Evolutionary conservation across 2,329 filamentous ascomycete genomes (phyloP).

Genomic region (Epichloe sibirici): DNA sequence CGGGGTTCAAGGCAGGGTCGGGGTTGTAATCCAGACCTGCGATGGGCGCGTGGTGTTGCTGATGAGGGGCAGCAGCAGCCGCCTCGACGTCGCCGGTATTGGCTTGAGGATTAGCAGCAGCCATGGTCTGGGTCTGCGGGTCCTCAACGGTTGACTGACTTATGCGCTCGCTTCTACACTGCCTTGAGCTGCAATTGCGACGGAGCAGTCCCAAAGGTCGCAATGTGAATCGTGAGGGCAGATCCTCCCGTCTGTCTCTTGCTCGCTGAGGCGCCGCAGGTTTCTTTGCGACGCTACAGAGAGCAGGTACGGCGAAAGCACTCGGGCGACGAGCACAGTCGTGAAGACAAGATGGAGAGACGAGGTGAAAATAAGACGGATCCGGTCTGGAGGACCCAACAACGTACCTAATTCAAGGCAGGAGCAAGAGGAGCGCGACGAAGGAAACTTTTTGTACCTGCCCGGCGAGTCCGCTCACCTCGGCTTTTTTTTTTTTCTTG

Average conservation of each 20-base stretch:
- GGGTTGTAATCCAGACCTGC: slow-evolving; percentile 15
- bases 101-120: not conserved
- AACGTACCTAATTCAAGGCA: not conserved
- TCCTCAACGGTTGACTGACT: no score
- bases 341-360: slow-evolving; percentile 1
- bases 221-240: not conserved
- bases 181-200: not conserved
- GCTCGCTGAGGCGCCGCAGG: not conserved
- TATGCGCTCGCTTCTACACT: no score
- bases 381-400: slow-evolving; percentile 3
- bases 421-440: not conserved
- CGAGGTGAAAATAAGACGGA: not conserved
- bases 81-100: not conserved
- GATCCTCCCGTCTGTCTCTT: slow-evolving; percentile 1
- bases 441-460: slow-evolving; percentile 5
- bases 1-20: slow-evolving; percentile 23
- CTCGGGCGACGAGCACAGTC: not conserved
- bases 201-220: not conserved
- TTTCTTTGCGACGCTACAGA: not conserved
- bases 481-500: not conserved
- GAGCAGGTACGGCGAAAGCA: slow-evolving; percentile 2
- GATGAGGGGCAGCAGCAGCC: not conserved
- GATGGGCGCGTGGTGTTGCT: slow-evolving; percentile 2
- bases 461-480: slow-evolving; percentile 1
- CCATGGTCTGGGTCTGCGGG: not conserved